Percentiles rank a stretch among this genome's conserved stretches.
phyloP scores from a whole-genome alignment of 331 rosid species.

The Quercus lobata region DNA sequence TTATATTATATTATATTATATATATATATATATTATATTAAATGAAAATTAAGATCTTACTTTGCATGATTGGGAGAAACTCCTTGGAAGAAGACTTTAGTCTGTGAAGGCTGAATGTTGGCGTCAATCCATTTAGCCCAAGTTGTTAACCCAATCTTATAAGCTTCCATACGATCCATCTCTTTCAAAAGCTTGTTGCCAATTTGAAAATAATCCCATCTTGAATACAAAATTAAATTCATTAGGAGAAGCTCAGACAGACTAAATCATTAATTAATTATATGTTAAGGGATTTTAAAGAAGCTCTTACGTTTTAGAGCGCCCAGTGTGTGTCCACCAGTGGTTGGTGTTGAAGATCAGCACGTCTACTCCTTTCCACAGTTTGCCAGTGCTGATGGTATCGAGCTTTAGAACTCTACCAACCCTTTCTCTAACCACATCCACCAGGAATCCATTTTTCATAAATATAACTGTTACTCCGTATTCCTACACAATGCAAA shows the following conservation, averaged over 20 bases:
- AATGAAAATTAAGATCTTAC: not conserved
- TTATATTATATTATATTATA: too few species aligned
- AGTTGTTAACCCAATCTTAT: constrained; percentile 26
- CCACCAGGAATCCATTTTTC: constrained; percentile 35
- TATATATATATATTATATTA: too few species aligned
- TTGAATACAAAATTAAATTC: constrained; percentile 2
- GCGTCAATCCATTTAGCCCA: constrained; percentile 52
- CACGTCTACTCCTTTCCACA: constrained; percentile 39
- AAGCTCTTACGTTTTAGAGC: constrained; percentile 8
- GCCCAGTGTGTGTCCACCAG: constrained; percentile 36
- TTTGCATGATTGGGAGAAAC: constrained; percentile 34
- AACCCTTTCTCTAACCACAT: constrained; percentile 19
- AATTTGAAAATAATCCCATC: constrained; percentile 35
- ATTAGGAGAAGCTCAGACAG: too few species aligned
- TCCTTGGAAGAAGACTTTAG: constrained; percentile 46
- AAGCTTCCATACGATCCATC: constrained; percentile 41
- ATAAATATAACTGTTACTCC: constrained; percentile 10
- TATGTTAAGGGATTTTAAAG: too few species aligned
- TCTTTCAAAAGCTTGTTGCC: constrained; percentile 22
- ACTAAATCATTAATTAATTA: too few species aligned
- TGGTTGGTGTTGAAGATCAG: constrained; percentile 46
- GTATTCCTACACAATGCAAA: constrained; percentile 12
- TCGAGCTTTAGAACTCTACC: constrained; percentile 42
- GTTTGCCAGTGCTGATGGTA: constrained; percentile 33
- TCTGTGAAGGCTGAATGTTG: constrained; percentile 25